Base-by-base conservation (phyloP, 176 grass and related monocot genomes). In the Triticum monococcum region DNA sequence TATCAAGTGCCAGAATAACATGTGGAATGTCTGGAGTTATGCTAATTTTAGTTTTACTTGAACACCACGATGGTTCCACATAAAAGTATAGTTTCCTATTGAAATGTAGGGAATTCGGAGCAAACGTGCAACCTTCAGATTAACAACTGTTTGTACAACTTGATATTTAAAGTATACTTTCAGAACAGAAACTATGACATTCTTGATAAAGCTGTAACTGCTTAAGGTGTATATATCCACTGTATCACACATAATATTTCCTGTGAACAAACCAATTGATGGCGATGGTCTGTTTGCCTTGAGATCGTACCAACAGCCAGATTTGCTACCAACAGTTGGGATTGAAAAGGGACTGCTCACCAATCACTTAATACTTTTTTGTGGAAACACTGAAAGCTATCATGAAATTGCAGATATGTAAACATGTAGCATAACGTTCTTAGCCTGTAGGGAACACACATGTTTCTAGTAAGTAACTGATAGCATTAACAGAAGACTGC, bases 61-160 rank as follows among this genome's bases (percentile, higher is more conserved):
- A 59, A 59, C 18, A 59, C 54, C 17, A 2, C 7, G 18, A 22
- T 59, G 54, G 45, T 28, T 23, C 23, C 32, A 63, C 50, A 41
- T 4, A 57, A 56, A 85, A 85, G 3, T 66, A 81, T 56, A 75
- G 4, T 75, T 46, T 26, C 40, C 74, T 22, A 43, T 68, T 73
- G 24, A 75, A 45, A 50, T 64, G 11, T 37, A 56, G 37, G 6
- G 14, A 66, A 75, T 26, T 45, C 28, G 50, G n/a, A 61, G 20
- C 46, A 82, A 86, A 62, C 24, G 30, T 50, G 4, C 11, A 79
- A 71, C 22, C 52, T 77, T 79, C 7, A 71, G 77, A 50, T n/a
- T 63, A 79, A 31, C 52, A 79, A 64, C 17, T 12, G 40, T 72
- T 70, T 87, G 41, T 65, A 66, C 65, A 17, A 84, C 36, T 12